phyloP scores from a whole-genome alignment of 1,284 basidiomycete species.

The Cerioporus squamosus region DNA sequence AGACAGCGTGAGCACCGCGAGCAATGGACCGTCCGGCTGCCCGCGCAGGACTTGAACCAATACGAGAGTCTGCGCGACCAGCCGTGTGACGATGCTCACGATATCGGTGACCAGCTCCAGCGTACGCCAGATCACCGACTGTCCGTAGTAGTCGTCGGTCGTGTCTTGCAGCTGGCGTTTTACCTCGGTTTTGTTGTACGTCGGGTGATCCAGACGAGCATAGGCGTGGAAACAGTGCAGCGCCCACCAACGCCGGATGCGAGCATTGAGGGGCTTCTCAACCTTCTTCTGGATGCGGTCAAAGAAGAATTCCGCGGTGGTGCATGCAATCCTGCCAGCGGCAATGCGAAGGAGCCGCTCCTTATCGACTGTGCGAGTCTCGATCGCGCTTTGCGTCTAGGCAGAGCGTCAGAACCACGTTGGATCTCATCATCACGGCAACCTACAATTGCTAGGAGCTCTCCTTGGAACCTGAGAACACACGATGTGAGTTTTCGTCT shows the following conservation, averaged over 20 bases:
- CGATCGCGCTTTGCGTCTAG: slow-evolving; percentile 62
- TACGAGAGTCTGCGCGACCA: slow-evolving; percentile 64
- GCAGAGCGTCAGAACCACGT: background rate
- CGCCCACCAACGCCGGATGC: slow-evolving; percentile 66
- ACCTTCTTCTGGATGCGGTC: background rate
- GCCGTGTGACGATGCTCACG: slow-evolving; percentile 48
- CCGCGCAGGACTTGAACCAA: slow-evolving; percentile 57
- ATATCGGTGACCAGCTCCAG: slow-evolving; percentile 48
- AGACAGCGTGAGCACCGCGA: slow-evolving; percentile 56
- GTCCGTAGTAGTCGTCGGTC: slow-evolving; percentile 39
- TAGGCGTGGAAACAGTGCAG: slow-evolving; percentile 66
- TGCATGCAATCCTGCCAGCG: background rate
- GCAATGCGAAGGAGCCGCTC: background rate
- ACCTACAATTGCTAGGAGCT: slow-evolving; percentile 2
- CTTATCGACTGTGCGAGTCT: slow-evolving; percentile 65
- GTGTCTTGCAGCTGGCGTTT: slow-evolving; percentile 65
- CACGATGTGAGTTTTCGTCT: background rate
- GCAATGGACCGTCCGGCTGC: slow-evolving; percentile 64
- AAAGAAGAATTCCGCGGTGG: background rate
- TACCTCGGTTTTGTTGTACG: slow-evolving; percentile 67
- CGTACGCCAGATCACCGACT: slow-evolving; percentile 59
- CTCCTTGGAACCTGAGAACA: background rate
- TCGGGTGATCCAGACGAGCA: slow-evolving; percentile 74
- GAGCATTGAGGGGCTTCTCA: slow-evolving; percentile 13
- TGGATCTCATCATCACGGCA: background rate